Percentiles rank a stretch among this genome's conserved stretches.
Conservation (phyloP, 2,329 filamentous ascomycete species). For the Colletotrichum viniferum region DNA sequence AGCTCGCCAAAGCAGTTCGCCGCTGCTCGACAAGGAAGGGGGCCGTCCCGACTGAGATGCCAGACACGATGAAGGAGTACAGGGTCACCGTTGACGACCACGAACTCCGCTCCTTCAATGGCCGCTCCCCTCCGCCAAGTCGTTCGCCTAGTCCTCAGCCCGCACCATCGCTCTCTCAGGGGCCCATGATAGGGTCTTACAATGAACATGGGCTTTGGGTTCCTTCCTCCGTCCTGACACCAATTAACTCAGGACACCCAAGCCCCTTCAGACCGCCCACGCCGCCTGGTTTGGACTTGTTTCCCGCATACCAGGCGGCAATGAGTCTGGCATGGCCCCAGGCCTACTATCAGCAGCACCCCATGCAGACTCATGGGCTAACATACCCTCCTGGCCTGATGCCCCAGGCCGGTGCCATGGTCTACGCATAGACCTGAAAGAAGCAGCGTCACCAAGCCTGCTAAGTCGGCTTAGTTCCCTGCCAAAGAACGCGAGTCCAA, state of each 20-base stretch:
- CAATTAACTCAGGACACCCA: neutral
- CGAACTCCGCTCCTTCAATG: neutral
- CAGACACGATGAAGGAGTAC: neutral
- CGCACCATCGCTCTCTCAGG: neutral
- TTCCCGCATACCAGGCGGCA: neutral
- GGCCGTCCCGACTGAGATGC: neutral
- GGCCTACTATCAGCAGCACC: neutral
- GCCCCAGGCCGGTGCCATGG: neutral
- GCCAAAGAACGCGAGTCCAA: neutral
- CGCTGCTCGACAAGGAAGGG: neutral
- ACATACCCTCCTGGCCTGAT: neutral
- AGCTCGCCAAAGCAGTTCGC: neutral
- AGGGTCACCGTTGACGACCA: neutral
- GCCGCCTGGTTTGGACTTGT: neutral
- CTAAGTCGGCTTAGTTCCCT: neutral
- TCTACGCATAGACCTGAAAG: neutral
- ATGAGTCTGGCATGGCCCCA: neutral
- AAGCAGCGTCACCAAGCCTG: neutral
- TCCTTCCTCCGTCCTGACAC: neutral
- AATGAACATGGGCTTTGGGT: neutral
- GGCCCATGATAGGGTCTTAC: neutral
- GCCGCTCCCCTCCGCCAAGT: neutral
- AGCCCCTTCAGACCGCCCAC: neutral
- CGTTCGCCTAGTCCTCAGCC: neutral
- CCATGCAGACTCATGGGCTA: neutral